Evolutionary conservation across 495 filamentous ascomycete genomes (phyloP).

Genomic region (Penicillium desertorum): DNA sequence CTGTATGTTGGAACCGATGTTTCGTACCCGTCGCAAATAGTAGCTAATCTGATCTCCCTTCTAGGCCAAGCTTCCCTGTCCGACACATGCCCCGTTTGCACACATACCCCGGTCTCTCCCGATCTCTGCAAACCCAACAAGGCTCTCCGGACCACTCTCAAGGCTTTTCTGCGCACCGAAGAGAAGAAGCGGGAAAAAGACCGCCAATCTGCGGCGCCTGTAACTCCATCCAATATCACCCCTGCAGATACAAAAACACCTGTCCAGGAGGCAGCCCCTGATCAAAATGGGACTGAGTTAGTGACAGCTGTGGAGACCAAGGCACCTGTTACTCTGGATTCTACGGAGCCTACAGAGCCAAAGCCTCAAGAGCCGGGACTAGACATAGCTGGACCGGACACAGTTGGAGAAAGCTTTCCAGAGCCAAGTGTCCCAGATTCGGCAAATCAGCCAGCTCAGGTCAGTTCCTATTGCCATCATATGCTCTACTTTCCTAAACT

Average conservation of each 20-base stretch:
- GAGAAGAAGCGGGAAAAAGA: slow-evolving; percentile 79
- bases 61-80: slow-evolving; percentile 75
- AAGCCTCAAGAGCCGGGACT: background rate
- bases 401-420: slow-evolving; percentile 2
- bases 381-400: slow-evolving; percentile 10
- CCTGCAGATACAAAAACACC: slow-evolving; percentile 25
- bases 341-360: background rate
- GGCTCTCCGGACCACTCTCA: slow-evolving; percentile 80
- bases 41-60: slow-evolving; percentile 2
- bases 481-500: background rate
- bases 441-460: slow-evolving; percentile 4
- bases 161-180: slow-evolving; percentile 80
- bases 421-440: background rate
- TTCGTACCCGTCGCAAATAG: background rate
- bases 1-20: slow-evolving; percentile 58
- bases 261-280: slow-evolving; percentile 15
- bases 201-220: slow-evolving; percentile 41
- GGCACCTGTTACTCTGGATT: slow-evolving; percentile 2
- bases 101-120: slow-evolving; percentile 78
- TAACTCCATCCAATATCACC: slow-evolving; percentile 24
- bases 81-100: slow-evolving; percentile 86
- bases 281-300: background rate
- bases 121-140: slow-evolving; percentile 90
- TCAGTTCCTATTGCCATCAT: slow-evolving; percentile 3
- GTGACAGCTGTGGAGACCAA: slow-evolving; percentile 7